Conservation (phyloP, 2,329 filamentous ascomycete genomes). For the Zelopaecilomyces penicillatus region DNA sequence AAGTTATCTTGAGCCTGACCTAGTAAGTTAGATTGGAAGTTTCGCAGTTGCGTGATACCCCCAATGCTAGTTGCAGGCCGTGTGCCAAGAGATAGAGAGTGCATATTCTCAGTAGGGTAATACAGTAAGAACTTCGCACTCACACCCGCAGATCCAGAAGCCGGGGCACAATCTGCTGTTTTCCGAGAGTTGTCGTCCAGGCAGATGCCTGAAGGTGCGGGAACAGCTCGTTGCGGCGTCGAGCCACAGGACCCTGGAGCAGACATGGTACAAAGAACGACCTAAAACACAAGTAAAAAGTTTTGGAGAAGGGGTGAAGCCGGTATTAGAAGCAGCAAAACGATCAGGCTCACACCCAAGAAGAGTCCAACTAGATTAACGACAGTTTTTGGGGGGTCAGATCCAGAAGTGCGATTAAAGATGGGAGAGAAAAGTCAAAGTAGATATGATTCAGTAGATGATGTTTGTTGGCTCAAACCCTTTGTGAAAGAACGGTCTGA, state of each 20-base stretch:
- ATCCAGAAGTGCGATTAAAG: slow-evolving; percentile 11
- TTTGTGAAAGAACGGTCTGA: slow-evolving; percentile 8
- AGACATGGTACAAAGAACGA: slow-evolving; percentile 19
- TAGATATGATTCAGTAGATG: not conserved
- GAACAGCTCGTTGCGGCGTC: slow-evolving; percentile 18
- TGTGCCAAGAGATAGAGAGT: too few relatives aligned
- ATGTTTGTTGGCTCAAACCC: not conserved
- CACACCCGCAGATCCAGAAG: slow-evolving; percentile 11
- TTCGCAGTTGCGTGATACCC: too few relatives aligned
- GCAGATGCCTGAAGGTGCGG: slow-evolving; percentile 9
- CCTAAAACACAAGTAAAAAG: not conserved
- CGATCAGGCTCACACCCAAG: slow-evolving; percentile 21
- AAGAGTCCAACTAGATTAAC: slow-evolving; percentile 15
- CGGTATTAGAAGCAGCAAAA: slow-evolving; percentile 3
- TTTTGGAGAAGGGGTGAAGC: slow-evolving; percentile 6
- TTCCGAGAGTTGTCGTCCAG: slow-evolving; percentile 15
- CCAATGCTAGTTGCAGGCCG: too few relatives aligned
- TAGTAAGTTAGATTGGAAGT: too few relatives aligned
- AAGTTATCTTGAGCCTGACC: slow-evolving; percentile 12
- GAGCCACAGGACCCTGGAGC: slow-evolving; percentile 18
- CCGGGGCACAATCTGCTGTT: slow-evolving; percentile 9
- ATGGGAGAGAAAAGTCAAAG: slow-evolving; percentile 5
- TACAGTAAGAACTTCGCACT: slow-evolving; percentile 4
- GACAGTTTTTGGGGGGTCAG: slow-evolving; percentile 4
- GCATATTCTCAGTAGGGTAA: too few relatives aligned